A percentile compares a stretch with the other conserved stretches of the same genome.
phyloP scores from a whole-genome alignment of 805 yeast genomes.

The Ogataea parapolymorpha region DNA sequence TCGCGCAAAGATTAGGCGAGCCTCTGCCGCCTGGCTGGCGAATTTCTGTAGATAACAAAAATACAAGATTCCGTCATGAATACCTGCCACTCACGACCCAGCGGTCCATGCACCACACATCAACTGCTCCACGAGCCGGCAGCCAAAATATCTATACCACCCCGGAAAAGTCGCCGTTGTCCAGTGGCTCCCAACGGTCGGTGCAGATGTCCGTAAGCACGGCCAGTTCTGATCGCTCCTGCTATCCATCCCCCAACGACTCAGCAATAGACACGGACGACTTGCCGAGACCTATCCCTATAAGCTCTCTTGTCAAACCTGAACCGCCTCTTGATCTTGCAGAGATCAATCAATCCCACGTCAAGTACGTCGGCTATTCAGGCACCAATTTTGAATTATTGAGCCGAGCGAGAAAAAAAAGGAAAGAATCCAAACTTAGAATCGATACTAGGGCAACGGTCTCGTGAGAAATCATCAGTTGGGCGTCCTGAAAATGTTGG shows the following conservation, averaged over 20 bases:
- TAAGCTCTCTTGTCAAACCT: conserved; percentile 1
- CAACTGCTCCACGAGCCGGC: neutral
- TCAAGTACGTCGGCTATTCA: conserved; percentile 9
- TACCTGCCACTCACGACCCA: conserved; percentile 2
- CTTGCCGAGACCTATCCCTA: conserved; percentile 17
- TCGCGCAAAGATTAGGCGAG: conserved; percentile 16
- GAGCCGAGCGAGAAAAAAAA: neutral
- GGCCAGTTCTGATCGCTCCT: neutral
- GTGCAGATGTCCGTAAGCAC: neutral
- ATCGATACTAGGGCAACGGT: neutral
- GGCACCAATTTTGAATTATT: conserved; percentile 7
- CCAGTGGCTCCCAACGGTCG: neutral
- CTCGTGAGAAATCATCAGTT: neutral
- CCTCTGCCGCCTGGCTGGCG: conserved; percentile 20
- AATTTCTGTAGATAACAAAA: conserved; percentile 17
- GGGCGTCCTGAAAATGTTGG: conserved; percentile 17
- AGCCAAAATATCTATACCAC: neutral
- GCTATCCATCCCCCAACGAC: conserved; percentile 16
- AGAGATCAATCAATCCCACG: conserved; percentile 6
- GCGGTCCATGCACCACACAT: no score
- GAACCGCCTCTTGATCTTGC: conserved; percentile 3
- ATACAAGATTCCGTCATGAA: conserved; percentile 16
- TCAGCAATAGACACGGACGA: conserved; percentile 12
- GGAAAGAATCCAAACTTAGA: neutral
- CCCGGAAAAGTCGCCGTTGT: conserved; percentile 3